phyloP scores from a whole-genome alignment of 805 yeast species.

The Scheffersomyces spartinae region DNA sequence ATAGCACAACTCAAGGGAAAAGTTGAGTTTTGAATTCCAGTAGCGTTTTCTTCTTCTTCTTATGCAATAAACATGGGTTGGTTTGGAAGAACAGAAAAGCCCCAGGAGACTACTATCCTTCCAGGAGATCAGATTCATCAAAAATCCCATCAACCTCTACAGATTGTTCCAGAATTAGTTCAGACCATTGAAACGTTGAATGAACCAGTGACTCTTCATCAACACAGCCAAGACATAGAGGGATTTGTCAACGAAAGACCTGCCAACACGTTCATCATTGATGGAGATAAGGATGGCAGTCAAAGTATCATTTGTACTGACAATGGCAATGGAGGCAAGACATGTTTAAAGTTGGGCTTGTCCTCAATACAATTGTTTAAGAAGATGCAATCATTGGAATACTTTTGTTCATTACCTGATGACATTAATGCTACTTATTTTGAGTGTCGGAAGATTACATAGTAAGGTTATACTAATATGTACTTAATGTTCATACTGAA shows the following conservation, averaged over 20 bases:
- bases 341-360: conserved; percentile 31
- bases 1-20: too few species aligned
- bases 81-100: too few species aligned
- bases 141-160: too few species aligned
- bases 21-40: too few species aligned
- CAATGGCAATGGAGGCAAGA: conserved; percentile 32
- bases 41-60: too few species aligned
- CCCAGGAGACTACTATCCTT: too few species aligned
- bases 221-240: too few species aligned
- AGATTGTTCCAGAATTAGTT: conserved; percentile 1
- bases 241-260: conserved; percentile 21
- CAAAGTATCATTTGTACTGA: conserved; percentile 37
- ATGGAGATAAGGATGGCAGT: conserved; percentile 26
- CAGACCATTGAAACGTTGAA: too few species aligned
- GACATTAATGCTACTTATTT: conserved; percentile 39
- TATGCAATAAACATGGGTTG: too few species aligned
- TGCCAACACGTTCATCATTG: conserved; percentile 25
- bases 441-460: conserved; percentile 40
- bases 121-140: too few species aligned
- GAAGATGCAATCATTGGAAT: conserved; percentile 37
- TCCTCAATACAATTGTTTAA: conserved; percentile 33
- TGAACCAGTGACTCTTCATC: conserved; percentile 12
- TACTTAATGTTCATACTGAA: too few species aligned
- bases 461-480: too few species aligned
- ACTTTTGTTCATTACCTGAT: conserved; percentile 39